Base-by-base conservation (phyloP, 176 grass and related monocot genomes). In the Urochloa ruziziensis region DNA sequence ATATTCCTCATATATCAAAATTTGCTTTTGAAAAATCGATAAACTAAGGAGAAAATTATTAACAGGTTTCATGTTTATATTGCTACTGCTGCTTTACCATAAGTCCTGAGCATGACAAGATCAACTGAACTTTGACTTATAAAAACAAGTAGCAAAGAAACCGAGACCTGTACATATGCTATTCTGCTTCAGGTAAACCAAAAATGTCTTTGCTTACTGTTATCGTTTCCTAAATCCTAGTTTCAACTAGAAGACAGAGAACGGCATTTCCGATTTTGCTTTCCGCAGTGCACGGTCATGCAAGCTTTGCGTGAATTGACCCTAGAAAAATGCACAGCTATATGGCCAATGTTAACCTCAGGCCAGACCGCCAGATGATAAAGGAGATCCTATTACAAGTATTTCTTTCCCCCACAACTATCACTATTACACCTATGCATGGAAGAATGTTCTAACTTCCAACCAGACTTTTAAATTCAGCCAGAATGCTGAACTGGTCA, bases 371-470 rank as follows among this genome's bases (percentile, higher is more conserved):
- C 19, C 6, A 62, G 18, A 73, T 36, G 7, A 36, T 6, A 73
- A 48, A 25, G 6, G 37, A 73, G 19, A 77, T 70, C 23, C 32
- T 37, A 2, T 47, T 19, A 29, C 17, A 6, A 59, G n/a, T 47
- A 43, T 71, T 62, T 33, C 29, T 24, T 54, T 17, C 14, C 10
- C 3, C 10, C 14, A n/a, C n/a, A 68, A 51, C 18, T 59, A 7
- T 59, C 14, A 51, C 18, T 59, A 7, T 59, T 23, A 44, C 33
- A 56, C 28, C 15, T 48, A 75, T 67, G 74, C 85, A 7, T 80
- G 47, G 21, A 81, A 87, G 48, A 75, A 17, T 67, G 21, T 27
- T 81, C 33, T 19, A 35, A 74, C 70, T 65, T 27, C 44, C 10
- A 75, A 58, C 51, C 49, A n/a, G 49, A 25, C 39, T 15, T 58